Evolutionary conservation across 768 basidiomycete species (phyloP).

Genomic region (Leccinum boreale): DNA sequence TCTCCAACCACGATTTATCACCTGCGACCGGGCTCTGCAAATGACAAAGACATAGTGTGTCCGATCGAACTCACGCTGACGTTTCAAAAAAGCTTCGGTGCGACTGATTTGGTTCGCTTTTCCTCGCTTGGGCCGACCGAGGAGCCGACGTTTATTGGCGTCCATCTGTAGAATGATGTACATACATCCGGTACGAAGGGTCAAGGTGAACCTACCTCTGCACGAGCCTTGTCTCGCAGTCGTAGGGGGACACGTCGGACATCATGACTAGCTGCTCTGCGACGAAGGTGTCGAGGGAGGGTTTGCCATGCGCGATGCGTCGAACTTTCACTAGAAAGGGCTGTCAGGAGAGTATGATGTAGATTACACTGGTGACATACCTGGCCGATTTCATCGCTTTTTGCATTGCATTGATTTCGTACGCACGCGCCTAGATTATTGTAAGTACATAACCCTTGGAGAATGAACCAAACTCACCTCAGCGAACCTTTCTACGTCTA

Average conservation of each 20-base stretch:
- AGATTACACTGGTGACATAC: conserved; percentile 31
- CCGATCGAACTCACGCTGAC: conserved; percentile 59
- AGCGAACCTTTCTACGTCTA: conserved; percentile 88
- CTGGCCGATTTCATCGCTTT: conserved; percentile 77
- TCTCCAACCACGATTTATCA: conserved; percentile 91
- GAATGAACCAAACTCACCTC: conserved; percentile 48
- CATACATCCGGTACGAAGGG: conserved; percentile 12
- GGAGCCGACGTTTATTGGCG: conserved; percentile 39
- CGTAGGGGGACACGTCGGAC: conserved; percentile 86
- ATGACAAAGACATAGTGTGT: neutral
- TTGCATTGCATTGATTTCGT: conserved; percentile 91
- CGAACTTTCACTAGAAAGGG: conserved; percentile 50
- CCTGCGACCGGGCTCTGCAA: conserved; percentile 38
- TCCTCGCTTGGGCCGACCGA: conserved; percentile 57
- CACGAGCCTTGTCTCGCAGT: conserved; percentile 74
- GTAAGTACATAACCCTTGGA: neutral
- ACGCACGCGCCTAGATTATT: conserved; percentile 65
- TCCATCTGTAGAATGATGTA: conserved; percentile 50
- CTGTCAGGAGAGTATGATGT: neutral
- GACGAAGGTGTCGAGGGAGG: conserved; percentile 84
- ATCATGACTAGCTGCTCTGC: conserved; percentile 94
- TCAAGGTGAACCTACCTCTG: conserved; percentile 56
- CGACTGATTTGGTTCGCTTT: conserved; percentile 55
- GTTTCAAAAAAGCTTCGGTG: conserved; percentile 58
- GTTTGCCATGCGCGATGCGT: conserved; percentile 90